Base-by-base conservation (phyloP, 164 flowering plant species). In the Dillenia suffruticosa region DNA sequence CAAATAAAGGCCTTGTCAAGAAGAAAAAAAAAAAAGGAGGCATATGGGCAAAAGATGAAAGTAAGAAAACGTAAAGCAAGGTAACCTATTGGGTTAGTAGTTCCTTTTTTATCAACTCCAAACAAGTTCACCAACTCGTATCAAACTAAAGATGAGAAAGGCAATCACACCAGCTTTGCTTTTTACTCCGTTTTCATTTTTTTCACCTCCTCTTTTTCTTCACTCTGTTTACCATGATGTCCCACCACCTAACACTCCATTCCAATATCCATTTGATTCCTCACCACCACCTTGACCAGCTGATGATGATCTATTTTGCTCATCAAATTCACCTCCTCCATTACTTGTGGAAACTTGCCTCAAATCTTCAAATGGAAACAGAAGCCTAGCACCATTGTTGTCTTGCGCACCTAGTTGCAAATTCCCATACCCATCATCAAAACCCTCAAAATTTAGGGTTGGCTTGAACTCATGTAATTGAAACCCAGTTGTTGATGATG, bases 231-330 rank as follows among this genome's bases (percentile, higher is more conserved):
- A 76, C 79, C 81, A 80, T 49, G 82, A 77, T 47, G 76, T 74
- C 66, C 84, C 84, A 12, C 75, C 75, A 57, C 81, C 81, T 46
- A 83, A 45, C 82, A 79, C 69, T 44, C 88, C 85, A 72, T 15
- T 81, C 85, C 85, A 81, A 56, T 67, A 79, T 19, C 78, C 82
- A 70, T 61, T 46, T 49, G 74, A 9, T n/a, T 70, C 69, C 44
- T 58, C 10, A 17, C 14, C 8, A 16, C 19, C 78, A 26, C 72
- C 81, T 64, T 71, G 72, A 19, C 72, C 77, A 32, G 40, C 40
- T 5, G 40, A 32, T 32, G 40, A 32, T 4, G 40, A 32, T 58
- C 57, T 68, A 57, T 67, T 57, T 12, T 71, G 72, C 32, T 76
- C 74, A 56, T 14, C 10, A 57, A 64, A 62, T 9, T 76, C 68